A percentile compares a stretch with the other conserved stretches of the same genome.
Conservation (phyloP, 768 basidiomycete genomes). For the Neoboletus subvelutipes region DNA sequence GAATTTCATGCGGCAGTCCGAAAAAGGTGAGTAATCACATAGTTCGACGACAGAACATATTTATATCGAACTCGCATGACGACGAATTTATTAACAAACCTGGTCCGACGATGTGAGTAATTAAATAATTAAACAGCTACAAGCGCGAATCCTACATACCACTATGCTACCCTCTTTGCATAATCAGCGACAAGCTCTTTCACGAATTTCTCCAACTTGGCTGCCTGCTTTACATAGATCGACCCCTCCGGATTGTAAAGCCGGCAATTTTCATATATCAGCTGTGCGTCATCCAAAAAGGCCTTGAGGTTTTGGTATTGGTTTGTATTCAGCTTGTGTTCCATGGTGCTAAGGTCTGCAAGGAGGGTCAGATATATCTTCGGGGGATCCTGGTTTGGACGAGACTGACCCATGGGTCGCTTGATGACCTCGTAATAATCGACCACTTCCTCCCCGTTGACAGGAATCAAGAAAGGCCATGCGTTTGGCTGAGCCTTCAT, state of each 20-base stretch:
- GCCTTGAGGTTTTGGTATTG: slow-evolving; percentile 72
- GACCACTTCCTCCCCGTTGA: slow-evolving; percentile 71
- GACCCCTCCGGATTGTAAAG: slow-evolving; percentile 81
- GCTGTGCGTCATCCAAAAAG: slow-evolving; percentile 76
- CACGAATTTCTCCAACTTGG: slow-evolving; percentile 77
- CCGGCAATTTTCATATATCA: slow-evolving; percentile 89
- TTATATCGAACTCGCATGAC: too few species aligned
- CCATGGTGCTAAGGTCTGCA: slow-evolving; percentile 84
- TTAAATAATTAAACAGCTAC: background rate
- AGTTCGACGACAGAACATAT: too few species aligned
- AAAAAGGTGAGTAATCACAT: too few species aligned
- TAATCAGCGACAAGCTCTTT: slow-evolving; percentile 46
- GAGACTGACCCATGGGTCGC: slow-evolving; percentile 83
- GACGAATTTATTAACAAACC: background rate
- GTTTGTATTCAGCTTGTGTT: slow-evolving; percentile 85
- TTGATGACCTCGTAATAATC: slow-evolving; percentile 92
- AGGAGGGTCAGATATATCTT: background rate
- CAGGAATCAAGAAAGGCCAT: slow-evolving; percentile 88
- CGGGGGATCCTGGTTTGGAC: background rate
- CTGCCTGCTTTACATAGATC: slow-evolving; percentile 82
- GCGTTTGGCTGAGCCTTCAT: slow-evolving; percentile 73
- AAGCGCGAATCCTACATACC: background rate
- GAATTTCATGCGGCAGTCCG: too few species aligned
- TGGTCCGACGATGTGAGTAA: background rate
- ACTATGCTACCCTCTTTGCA: slow-evolving; percentile 19